Evolutionary conservation across 768 basidiomycete species (phyloP).

Genomic region (Amanita exitialis): DNA sequence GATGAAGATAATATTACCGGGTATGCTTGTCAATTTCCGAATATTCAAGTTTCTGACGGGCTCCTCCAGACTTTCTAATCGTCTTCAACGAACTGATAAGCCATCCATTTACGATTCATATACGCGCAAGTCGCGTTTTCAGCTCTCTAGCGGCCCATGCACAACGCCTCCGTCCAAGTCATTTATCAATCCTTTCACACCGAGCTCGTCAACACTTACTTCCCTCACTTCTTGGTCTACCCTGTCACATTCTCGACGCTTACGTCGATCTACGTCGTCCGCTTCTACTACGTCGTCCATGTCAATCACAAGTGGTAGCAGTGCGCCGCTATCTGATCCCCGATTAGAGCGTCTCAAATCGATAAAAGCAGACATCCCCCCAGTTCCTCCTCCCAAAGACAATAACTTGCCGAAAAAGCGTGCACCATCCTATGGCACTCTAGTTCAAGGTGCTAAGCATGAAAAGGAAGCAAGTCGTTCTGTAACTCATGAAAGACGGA

Average conservation of each 20-base stretch:
- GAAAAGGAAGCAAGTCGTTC: conserved; percentile 8
- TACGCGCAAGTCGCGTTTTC: conserved; percentile 30
- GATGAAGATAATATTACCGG: conserved; percentile 48
- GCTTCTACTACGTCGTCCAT: conserved; percentile 33
- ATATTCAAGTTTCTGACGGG: conserved; percentile 7
- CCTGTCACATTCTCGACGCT: conserved; percentile 24
- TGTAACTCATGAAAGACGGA: conserved; percentile 20
- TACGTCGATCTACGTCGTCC: conserved; percentile 38
- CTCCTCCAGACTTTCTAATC: conserved; percentile 44
- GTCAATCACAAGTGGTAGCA: conserved; percentile 27
- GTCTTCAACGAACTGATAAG: conserved; percentile 57
- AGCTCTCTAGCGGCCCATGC: conserved; percentile 16
- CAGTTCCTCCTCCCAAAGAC: conserved; percentile 23
- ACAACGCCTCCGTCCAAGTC: conserved; percentile 36
- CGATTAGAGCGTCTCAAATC: conserved; percentile 42
- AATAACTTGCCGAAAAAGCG: conserved; percentile 29
- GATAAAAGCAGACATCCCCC: conserved; percentile 27
- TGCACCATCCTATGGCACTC: conserved; percentile 47
- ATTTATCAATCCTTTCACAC: conserved; percentile 44
- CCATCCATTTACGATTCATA: conserved; percentile 49
- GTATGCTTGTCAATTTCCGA: conserved; percentile 28
- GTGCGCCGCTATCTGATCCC: conserved; percentile 29
- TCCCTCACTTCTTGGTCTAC: conserved; percentile 27
- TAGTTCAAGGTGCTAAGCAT: conserved; percentile 19
- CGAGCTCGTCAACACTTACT: conserved; percentile 54